phyloP scores from a whole-genome alignment of 495 filamentous ascomycete species.

The Talaromyces trachyspermus region DNA sequence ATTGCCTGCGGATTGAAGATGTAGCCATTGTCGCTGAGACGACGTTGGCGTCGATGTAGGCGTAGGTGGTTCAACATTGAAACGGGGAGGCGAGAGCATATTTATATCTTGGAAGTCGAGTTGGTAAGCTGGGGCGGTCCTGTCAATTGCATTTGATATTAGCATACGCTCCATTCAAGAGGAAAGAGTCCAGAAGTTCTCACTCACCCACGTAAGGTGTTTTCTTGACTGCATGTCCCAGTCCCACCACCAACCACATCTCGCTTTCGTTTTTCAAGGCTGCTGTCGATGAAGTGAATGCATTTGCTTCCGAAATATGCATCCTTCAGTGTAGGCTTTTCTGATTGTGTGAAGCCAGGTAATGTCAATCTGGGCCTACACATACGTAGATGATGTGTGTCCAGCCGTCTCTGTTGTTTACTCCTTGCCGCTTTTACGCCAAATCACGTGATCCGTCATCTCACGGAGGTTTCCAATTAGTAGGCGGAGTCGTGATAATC shows the following conservation, averaged over 20 bases:
- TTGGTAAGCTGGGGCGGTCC: not conserved
- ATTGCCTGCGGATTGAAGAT: not conserved
- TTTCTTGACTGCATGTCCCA: not conserved
- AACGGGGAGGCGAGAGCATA: conserved; percentile 5
- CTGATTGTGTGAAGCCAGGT: too few species aligned
- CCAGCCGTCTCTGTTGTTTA: too few species aligned
- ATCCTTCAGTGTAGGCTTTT: not conserved
- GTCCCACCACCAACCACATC: not conserved
- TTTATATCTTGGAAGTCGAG: conserved; percentile 6
- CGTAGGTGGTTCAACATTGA: too few species aligned
- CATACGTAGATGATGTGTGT: too few species aligned
- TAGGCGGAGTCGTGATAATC: too few species aligned
- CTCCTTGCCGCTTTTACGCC: too few species aligned
- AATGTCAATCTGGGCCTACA: too few species aligned
- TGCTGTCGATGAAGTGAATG: not conserved
- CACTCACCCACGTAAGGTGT: not conserved
- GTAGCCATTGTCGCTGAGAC: conserved; percentile 6
- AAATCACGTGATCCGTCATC: too few species aligned
- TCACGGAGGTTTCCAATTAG: too few species aligned
- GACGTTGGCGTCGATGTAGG: not conserved
- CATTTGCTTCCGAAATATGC: not conserved
- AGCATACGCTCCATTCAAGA: too few species aligned
- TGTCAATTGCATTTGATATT: not conserved
- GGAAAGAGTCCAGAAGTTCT: not conserved
- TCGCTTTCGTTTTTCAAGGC: conserved; percentile 2